A percentile compares a stretch with the other conserved stretches of the same genome.
phyloP scores from a whole-genome alignment of 345 rosid species.

The Moricandia moricandioides region DNA sequence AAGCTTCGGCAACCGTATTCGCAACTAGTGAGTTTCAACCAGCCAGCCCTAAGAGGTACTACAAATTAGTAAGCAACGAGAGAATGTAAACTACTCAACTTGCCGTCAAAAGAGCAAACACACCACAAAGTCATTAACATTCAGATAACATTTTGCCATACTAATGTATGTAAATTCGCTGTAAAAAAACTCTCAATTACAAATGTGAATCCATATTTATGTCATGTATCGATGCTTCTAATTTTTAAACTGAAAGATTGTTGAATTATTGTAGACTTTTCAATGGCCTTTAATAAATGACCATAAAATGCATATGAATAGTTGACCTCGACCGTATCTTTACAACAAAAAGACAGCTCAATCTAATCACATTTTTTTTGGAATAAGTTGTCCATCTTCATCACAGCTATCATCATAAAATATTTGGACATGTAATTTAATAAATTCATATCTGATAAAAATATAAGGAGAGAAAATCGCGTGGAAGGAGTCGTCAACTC shows the following conservation, averaged over 20 bases:
- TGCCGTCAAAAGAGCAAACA: too few relatives aligned
- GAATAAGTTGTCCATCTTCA: conserved; percentile 20
- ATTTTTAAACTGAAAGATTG: neutral
- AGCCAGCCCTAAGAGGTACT: too few relatives aligned
- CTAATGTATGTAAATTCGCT: neutral
- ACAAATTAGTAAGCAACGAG: too few relatives aligned
- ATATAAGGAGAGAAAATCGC: neutral
- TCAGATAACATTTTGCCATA: neutral
- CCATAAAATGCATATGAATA: neutral
- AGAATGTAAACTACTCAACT: too few relatives aligned
- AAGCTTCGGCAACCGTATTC: too few relatives aligned
- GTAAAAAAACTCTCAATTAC: neutral
- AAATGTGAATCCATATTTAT: conserved; percentile 17
- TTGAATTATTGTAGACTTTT: neutral
- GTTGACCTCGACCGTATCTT: conserved; percentile 22
- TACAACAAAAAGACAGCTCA: conserved; percentile 30
- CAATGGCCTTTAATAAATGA: neutral
- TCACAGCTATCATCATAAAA: conserved; percentile 12
- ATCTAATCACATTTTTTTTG: conserved; percentile 11
- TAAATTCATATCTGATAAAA: neutral
- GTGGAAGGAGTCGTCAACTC: neutral
- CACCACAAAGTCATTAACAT: neutral
- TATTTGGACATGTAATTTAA: conserved; percentile 14
- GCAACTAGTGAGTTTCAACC: too few relatives aligned
- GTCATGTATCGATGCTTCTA: neutral